A percentile compares a stretch with the other conserved stretches of the same genome.
Conservation (phyloP, 176 grass and related monocot species). For the Chloris gayana region DNA sequence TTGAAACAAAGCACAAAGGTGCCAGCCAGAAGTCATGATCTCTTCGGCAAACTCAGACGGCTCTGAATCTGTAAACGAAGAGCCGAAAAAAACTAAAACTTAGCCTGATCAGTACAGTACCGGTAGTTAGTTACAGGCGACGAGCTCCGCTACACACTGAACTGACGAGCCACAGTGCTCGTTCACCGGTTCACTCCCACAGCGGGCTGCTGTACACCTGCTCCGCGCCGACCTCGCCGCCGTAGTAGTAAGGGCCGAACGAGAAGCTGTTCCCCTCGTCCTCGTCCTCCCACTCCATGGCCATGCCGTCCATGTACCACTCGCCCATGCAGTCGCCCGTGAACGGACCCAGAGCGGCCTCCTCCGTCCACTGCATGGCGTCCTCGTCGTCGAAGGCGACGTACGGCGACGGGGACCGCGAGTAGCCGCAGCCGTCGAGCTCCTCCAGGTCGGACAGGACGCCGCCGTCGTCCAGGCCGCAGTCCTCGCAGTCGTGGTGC, state of each 20-base stretch:
- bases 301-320: slow-evolving; percentile 64
- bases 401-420: slow-evolving; percentile 26
- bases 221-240: slow-evolving; percentile 39
- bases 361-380: slow-evolving; percentile 47
- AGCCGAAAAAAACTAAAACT: background rate
- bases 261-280: slow-evolving; percentile 18
- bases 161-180: no score
- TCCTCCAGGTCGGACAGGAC: slow-evolving; percentile 49
- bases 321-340: slow-evolving; percentile 29
- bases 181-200: slow-evolving; percentile 40
- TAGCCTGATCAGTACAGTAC: background rate
- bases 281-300: slow-evolving; percentile 41
- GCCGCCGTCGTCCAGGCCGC: slow-evolving; percentile 58
- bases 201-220: slow-evolving; percentile 38
- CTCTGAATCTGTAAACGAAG: background rate
- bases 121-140: background rate
- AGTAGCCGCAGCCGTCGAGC: slow-evolving; percentile 27
- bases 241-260: slow-evolving; percentile 21
- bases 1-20: background rate
- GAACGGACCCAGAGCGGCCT: slow-evolving; percentile 21
- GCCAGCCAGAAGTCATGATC: background rate
- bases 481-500: slow-evolving; percentile 69
- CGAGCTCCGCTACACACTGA: background rate
- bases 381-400: slow-evolving; percentile 22
- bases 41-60: slow-evolving; percentile 13